These are phyloP conservation scores for Neofusicoccum laricinum DNA, from an alignment of 2,329 filamentous ascomycete genomes.

Conservation along the genomic window DNA sequence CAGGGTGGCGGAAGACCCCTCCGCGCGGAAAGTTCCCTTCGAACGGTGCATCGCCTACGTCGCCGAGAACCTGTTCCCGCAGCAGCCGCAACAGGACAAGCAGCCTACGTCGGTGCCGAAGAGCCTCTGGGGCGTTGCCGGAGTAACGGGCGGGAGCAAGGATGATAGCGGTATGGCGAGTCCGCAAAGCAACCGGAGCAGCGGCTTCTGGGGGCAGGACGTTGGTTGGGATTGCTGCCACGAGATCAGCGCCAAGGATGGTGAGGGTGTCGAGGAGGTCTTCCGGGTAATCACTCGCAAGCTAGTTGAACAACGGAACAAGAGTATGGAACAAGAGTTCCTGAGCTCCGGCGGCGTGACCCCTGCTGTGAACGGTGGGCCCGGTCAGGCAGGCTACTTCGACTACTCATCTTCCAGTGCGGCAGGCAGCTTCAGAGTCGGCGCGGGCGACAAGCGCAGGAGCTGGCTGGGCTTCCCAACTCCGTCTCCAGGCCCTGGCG, in stretches of 20 bases:
- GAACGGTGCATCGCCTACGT: constrained; percentile 95
- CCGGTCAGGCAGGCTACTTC: constrained; percentile 44
- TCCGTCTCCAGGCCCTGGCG: constrained; percentile 29
- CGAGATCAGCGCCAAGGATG: constrained; percentile 90
- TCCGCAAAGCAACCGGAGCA: constrained; percentile 54
- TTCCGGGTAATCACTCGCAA: constrained; percentile 89
- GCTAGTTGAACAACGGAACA: constrained; percentile 68
- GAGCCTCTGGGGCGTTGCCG: constrained; percentile 26
- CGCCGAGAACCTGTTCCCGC: constrained; percentile 66
- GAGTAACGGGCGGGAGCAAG: constrained; percentile 25
- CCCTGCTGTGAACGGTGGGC: constrained; percentile 39
- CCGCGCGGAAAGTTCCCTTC: constrained; percentile 79
- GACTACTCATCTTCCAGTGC: constrained; percentile 46
- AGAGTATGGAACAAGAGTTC: constrained; percentile 51
- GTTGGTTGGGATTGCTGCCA: constrained; percentile 96
- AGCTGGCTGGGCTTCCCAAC: constrained; percentile 64
- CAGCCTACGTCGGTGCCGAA: constrained; percentile 21
- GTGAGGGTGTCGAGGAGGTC: constrained; percentile 94
- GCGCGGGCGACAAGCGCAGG: constrained; percentile 59
- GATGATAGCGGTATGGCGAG: constrained; percentile 43
- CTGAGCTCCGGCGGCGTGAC: constrained; percentile 43
- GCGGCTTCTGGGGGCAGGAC: constrained; percentile 86
- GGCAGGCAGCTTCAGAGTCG: constrained; percentile 59
- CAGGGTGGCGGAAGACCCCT: constrained; percentile 80
- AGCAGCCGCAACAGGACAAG: constrained; percentile 32